phyloP scores from a whole-genome alignment of 257 asterid species.

The Solanum pennellii region DNA sequence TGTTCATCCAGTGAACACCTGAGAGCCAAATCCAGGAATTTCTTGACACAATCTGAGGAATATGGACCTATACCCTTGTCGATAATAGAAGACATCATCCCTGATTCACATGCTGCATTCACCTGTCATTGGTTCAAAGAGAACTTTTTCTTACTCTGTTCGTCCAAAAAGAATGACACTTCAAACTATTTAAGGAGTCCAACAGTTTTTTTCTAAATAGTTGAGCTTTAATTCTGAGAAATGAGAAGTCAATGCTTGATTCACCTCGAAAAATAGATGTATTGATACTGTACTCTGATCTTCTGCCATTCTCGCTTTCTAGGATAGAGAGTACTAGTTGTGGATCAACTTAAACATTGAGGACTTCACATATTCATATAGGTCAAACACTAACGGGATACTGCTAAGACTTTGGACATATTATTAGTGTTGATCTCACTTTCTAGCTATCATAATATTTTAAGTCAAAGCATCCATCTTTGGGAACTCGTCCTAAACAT shows the following conservation, averaged over 20 bases:
- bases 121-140: background rate
- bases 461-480: background rate
- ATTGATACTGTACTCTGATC: background rate
- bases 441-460: background rate
- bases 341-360: background rate
- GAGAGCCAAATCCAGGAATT: slow-evolving; percentile 19
- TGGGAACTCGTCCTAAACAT: background rate
- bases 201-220: background rate
- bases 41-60: slow-evolving; percentile 22
- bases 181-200: background rate
- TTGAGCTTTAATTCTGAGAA: background rate
- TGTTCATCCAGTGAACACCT: slow-evolving; percentile 24
- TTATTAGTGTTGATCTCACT: background rate
- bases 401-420: background rate
- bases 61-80: slow-evolving; percentile 21
- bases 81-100: slow-evolving; percentile 14
- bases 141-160: background rate
- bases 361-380: background rate
- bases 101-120: background rate
- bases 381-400: background rate
- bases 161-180: background rate
- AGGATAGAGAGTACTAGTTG: background rate
- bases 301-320: background rate
- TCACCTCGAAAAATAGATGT: background rate
- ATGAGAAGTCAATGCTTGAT: background rate